A percentile compares a stretch with the other conserved stretches of the same genome.
These are phyloP conservation scores for Odontarrhena argentea DNA, from an alignment of 345 rosid species.

Conservation along the genomic window DNA sequence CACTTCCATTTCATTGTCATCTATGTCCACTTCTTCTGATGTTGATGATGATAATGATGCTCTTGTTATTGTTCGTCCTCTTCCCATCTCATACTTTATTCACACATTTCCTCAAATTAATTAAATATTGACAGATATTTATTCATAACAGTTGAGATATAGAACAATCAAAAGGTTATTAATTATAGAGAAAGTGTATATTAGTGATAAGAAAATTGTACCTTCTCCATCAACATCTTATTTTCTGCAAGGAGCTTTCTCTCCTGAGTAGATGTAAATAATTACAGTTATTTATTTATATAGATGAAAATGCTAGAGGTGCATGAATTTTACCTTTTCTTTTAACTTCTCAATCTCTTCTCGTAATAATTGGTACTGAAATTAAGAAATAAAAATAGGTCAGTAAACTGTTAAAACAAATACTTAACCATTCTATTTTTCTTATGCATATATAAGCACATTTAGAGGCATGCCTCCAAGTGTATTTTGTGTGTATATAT, in stretches of 20 bases:
- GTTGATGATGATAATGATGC: constrained; percentile 18
- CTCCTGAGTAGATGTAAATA: constrained; percentile 45
- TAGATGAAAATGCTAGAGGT: constrained; percentile 6
- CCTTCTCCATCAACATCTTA: constrained; percentile 52
- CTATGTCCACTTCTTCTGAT: constrained; percentile 30
- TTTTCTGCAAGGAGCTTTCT: constrained; percentile 58
- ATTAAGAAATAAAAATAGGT: neutral
- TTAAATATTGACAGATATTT: neutral
- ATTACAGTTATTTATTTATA: neutral
- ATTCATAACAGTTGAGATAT: constrained; percentile 1
- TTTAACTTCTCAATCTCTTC: constrained; percentile 69
- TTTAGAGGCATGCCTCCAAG: neutral
- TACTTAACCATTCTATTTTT: neutral
- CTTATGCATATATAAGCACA: constrained; percentile 19
- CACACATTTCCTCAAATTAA: constrained; percentile 31
- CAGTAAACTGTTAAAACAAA: neutral
- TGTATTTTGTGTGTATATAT: neutral
- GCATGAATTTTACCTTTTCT: constrained; percentile 54
- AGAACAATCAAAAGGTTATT: neutral
- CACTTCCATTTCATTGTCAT: constrained; percentile 52
- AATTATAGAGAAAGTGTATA: neutral
- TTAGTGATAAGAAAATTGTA: constrained; percentile 8
- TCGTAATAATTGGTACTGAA: constrained; percentile 60
- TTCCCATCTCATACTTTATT: constrained; percentile 48
- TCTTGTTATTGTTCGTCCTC: constrained; percentile 17